Evolutionary conservation across 139 green algal genomes (phyloP).

Genomic region (Closterium sp.): DNA sequence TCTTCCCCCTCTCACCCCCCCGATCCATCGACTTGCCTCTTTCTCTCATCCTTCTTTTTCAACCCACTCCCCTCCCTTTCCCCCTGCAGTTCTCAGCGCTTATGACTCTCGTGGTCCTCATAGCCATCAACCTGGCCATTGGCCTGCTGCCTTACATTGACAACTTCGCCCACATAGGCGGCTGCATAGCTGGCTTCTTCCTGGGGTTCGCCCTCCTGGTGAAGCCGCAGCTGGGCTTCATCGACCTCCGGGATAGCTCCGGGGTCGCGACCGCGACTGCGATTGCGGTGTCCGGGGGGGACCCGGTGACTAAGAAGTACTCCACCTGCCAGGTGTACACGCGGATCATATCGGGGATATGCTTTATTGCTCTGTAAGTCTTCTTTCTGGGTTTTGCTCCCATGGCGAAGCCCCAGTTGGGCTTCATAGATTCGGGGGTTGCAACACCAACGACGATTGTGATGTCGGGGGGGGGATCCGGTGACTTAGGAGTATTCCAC

Average conservation of each 20-base stretch:
- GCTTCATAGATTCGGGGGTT: constrained; percentile 1
- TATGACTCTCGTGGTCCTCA: constrained; percentile 29
- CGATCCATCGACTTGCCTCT: too few species aligned
- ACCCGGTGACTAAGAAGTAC: neutral
- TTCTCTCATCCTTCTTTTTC: too few species aligned
- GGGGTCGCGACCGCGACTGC: neutral
- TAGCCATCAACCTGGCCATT: constrained; percentile 43
- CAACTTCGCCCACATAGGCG: constrained; percentile 46
- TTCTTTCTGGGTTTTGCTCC: constrained; percentile 36
- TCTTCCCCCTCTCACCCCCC: too few species aligned
- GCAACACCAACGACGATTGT: neutral
- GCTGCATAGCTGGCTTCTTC: constrained; percentile 36
- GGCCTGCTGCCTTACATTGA: constrained; percentile 42
- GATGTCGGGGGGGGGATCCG: neutral
- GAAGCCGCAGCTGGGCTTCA: constrained; percentile 24
- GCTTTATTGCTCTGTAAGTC: neutral
- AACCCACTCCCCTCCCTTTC: neutral
- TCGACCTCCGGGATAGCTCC: neutral
- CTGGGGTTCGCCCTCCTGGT: constrained; percentile 37
- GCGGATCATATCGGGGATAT: neutral
- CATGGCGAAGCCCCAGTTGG: constrained; percentile 21
- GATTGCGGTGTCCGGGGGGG: neutral
- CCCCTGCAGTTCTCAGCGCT: constrained; percentile 17
- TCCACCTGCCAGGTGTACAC: neutral
- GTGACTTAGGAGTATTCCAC: neutral